Percentiles rank a stretch among this genome's conserved stretches.
These are phyloP conservation scores for Porphyra umbilicalis DNA, from an alignment of 31 red algal species.

Conservation along the genomic window DNA sequence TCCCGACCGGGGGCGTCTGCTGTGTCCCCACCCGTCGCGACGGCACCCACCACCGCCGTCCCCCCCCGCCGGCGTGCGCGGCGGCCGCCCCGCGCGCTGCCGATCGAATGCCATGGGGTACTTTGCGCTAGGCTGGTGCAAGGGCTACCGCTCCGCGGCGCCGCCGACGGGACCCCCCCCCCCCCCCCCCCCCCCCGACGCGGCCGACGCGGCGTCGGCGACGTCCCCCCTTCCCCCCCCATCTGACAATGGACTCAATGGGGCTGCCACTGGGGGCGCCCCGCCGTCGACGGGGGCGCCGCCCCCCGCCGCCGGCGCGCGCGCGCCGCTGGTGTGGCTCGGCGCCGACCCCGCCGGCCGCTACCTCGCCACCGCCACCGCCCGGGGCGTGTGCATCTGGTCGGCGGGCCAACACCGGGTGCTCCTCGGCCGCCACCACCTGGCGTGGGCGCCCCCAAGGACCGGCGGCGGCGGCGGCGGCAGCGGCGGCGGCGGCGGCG, in stretches of 20 bases:
- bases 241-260: too few species aligned
- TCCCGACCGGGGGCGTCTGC: too few species aligned
- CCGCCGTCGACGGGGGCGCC: background rate
- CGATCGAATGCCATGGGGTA: constrained; percentile 58
- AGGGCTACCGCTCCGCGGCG: constrained; percentile 22
- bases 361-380: constrained; percentile 37
- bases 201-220: background rate
- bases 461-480: constrained; percentile 2
- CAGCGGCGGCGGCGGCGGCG: background rate
- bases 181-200: constrained; percentile 12
- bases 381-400: constrained; percentile 40
- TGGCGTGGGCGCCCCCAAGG: constrained; percentile 19
- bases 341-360: constrained; percentile 27
- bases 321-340: constrained; percentile 1
- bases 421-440: constrained; percentile 41
- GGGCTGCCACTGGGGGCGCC: too few species aligned
- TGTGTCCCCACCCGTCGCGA: too few species aligned
- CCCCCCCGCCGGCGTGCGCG: too few species aligned
- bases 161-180: constrained; percentile 1
- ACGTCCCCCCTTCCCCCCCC: constrained; percentile 9
- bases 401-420: constrained; percentile 43
- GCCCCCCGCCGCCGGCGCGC: background rate
- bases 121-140: constrained; percentile 61
- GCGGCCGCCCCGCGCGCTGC: too few species aligned
- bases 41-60: too few species aligned